These are phyloP conservation scores for Paramecium pentaurelia DNA, from an alignment of 73 alveolate genomes.

Conservation along the genomic window DNA sequence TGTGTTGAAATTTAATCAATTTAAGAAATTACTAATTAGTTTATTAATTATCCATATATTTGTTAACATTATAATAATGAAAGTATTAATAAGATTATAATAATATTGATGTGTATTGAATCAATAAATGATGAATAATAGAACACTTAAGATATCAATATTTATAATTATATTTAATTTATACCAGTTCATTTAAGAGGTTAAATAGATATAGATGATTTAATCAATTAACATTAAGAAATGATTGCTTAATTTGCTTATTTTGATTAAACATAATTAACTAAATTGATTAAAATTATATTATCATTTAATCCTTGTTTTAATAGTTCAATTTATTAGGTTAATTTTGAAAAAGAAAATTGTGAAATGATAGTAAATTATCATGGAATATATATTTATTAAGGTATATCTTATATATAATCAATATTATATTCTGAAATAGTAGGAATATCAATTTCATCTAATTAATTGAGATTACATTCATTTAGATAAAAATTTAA, in stretches of 20 bases:
- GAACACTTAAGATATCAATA: not conserved
- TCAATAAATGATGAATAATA: not conserved
- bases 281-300: not conserved
- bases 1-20: not conserved
- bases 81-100: not conserved
- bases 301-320: not conserved
- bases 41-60: not conserved
- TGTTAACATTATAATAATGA: not conserved
- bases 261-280: not conserved
- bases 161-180: not conserved
- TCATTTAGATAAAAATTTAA: not conserved
- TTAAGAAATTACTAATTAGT: not conserved
- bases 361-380: not conserved
- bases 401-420: not conserved
- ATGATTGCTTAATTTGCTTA: not conserved
- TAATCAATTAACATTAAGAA: not conserved
- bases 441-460: slow-evolving; percentile 22
- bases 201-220: not conserved
- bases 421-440: not conserved
- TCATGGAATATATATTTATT: not conserved
- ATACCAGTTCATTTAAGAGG: not conserved
- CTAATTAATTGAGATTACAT: not conserved
- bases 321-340: not conserved
- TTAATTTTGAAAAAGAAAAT: not conserved
- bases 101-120: not conserved